phyloP scores from a whole-genome alignment of 1,284 basidiomycete species.

The Ceratobasidium sp. region DNA sequence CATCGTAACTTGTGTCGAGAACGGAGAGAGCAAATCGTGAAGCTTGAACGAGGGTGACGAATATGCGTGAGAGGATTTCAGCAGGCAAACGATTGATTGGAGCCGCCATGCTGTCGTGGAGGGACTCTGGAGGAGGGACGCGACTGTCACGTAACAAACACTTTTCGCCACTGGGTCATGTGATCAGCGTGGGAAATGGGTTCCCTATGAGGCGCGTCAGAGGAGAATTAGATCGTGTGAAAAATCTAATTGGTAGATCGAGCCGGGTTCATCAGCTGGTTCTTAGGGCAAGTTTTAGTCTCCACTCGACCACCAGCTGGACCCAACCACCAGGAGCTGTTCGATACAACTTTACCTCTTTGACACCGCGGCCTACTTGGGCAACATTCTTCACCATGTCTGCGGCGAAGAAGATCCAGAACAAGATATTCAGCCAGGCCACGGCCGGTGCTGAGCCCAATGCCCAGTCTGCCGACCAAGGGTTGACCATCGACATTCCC shows the following conservation, averaged over 20 bases:
- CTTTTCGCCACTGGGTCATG: too few species aligned
- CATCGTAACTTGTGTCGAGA: neutral
- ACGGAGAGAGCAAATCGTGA: too few species aligned
- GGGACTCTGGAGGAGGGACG: too few species aligned
- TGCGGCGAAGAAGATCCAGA: slow-evolving; percentile 73
- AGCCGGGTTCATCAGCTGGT: slow-evolving; percentile 24
- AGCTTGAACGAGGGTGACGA: neutral
- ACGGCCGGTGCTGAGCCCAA: slow-evolving; percentile 41
- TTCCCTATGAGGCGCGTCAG: slow-evolving; percentile 10
- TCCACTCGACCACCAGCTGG: neutral
- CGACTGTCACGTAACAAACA: too few species aligned
- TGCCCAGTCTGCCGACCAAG: slow-evolving; percentile 53
- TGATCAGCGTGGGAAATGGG: too few species aligned
- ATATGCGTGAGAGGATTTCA: slow-evolving; percentile 22
- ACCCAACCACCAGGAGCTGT: neutral
- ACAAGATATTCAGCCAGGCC: slow-evolving; percentile 72
- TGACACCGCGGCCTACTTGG: neutral
- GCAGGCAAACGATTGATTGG: slow-evolving; percentile 7
- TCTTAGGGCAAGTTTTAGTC: slow-evolving; percentile 29
- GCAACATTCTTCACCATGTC: slow-evolving; percentile 45
- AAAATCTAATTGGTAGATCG: neutral
- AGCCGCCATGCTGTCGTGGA: neutral
- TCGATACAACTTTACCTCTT: neutral
- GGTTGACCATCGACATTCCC: slow-evolving; percentile 84
- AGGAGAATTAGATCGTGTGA: slow-evolving; percentile 24